Percentiles rank a stretch among this genome's conserved stretches.
Conservation (phyloP, 306 rosid species). For the Rosa lucieae region DNA sequence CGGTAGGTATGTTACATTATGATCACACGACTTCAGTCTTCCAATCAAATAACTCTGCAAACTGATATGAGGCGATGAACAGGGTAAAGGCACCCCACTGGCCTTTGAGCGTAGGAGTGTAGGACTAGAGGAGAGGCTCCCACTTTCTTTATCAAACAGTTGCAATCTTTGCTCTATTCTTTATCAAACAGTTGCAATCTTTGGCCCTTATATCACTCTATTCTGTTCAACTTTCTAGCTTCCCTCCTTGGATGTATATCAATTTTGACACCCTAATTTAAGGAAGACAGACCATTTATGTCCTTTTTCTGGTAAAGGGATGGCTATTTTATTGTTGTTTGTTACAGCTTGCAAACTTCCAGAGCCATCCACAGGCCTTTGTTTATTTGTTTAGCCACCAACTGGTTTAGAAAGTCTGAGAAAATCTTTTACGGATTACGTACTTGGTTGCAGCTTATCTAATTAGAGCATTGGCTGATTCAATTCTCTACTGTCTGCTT, state of each 20-base stretch:
- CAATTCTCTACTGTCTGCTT: background rate
- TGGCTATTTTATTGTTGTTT: conserved; percentile 1
- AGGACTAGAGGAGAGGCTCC: conserved; percentile 25
- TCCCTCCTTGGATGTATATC: background rate
- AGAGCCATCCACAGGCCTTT: background rate
- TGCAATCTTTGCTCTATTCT: conserved; percentile 26
- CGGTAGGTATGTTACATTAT: background rate
- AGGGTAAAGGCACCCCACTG: background rate
- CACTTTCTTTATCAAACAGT: conserved; percentile 15
- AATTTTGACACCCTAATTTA: conserved; percentile 26
- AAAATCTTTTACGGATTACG: background rate
- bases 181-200: conserved; percentile 23
- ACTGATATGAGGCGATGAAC: background rate
- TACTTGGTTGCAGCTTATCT: background rate
- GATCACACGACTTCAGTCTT: background rate
- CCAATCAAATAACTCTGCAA: background rate
- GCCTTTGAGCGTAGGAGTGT: background rate
- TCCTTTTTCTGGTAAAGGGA: conserved; percentile 15
- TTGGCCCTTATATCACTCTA: conserved; percentile 18
- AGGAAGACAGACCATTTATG: conserved; percentile 16
- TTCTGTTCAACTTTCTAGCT: conserved; percentile 22
- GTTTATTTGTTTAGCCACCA: background rate
- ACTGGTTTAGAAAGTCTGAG: background rate
- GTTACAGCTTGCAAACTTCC: conserved; percentile 1
- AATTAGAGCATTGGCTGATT: background rate